Conservation (phyloP, 208 protist species). For the Leishmania gerbilli region DNA sequence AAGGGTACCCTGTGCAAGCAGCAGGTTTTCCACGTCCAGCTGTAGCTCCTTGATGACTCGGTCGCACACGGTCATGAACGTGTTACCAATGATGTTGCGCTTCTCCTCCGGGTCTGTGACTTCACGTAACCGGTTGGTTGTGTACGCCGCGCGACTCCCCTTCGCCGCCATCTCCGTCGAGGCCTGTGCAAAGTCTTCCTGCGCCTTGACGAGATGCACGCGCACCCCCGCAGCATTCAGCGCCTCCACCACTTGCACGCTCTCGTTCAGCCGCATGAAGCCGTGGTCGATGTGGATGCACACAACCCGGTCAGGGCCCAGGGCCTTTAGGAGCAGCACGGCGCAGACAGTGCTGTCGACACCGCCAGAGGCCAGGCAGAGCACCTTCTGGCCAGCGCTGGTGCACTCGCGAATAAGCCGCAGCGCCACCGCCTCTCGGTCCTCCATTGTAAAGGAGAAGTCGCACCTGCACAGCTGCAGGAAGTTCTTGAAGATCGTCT, state of each 20-base stretch:
- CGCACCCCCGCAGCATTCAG: conserved; percentile 73
- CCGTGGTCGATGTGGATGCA: conserved; percentile 98
- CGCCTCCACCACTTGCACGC: conserved; percentile 75
- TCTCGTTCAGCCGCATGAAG: conserved; percentile 97
- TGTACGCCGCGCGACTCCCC: conserved; percentile 50
- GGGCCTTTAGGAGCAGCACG: conserved; percentile 94
- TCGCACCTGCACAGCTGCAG: conserved; percentile 79
- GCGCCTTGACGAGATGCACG: conserved; percentile 75
- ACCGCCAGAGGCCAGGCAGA: conserved; percentile 97
- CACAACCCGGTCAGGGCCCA: conserved; percentile 94
- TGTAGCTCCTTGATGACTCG: conserved; percentile 66
- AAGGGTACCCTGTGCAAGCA: conserved; percentile 96
- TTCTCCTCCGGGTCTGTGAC: conserved; percentile 92
- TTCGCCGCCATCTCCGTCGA: conserved; percentile 76
- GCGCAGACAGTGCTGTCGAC: conserved; percentile 98
- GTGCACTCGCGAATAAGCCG: conserved; percentile 89
- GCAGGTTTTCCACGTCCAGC: conserved; percentile 62
- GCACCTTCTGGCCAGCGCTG: conserved; percentile 85
- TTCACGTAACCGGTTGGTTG: conserved; percentile 60
- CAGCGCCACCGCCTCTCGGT: conserved; percentile 90
- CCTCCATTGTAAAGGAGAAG: conserved; percentile 85
- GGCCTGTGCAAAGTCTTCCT: conserved; percentile 75
- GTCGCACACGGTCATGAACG: conserved; percentile 96
- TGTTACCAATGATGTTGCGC: conserved; percentile 98
- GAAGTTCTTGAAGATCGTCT: conserved; percentile 96